These are phyloP conservation scores for Colletotrichum caudatum DNA, from an alignment of 2,329 filamentous ascomycete species.

Conservation along the genomic window DNA sequence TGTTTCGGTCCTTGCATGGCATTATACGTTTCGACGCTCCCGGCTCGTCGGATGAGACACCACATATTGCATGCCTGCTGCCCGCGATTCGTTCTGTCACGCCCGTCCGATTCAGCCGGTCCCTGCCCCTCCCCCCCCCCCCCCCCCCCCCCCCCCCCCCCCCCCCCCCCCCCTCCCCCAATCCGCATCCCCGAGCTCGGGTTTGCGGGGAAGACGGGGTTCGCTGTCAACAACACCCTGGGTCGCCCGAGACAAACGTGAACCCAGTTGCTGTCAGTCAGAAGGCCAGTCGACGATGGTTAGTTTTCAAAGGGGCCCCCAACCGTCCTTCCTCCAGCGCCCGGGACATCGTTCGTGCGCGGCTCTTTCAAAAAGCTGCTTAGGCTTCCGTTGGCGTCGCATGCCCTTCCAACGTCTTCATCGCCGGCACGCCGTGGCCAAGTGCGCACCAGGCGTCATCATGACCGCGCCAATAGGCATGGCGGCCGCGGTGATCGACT, in stretches of 20 bases:
- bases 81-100: slow-evolving; percentile 21
- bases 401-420: neutral
- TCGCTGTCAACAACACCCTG: slow-evolving; percentile 6
- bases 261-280: neutral
- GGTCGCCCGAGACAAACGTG: neutral
- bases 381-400: neutral
- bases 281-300: neutral
- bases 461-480: slow-evolving; percentile 28
- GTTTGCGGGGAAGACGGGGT: slow-evolving; percentile 27
- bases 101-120: slow-evolving; percentile 2
- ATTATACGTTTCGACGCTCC: slow-evolving; percentile 26
- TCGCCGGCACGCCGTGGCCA: neutral
- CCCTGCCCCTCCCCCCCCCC: neutral
- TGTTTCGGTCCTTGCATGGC: slow-evolving; percentile 26
- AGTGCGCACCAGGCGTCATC: slow-evolving; percentile 25
- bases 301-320: neutral
- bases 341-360: neutral
- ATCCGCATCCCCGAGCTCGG: slow-evolving; percentile 1
- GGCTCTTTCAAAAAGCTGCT: neutral
- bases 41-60: slow-evolving; percentile 17
- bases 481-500: slow-evolving; percentile 14
- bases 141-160: neutral
- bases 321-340: neutral
- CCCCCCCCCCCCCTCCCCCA: neutral
- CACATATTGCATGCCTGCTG: neutral